Conservation (phyloP, 2,329 filamentous ascomycete species). For the Epichloe coenophiala region DNA sequence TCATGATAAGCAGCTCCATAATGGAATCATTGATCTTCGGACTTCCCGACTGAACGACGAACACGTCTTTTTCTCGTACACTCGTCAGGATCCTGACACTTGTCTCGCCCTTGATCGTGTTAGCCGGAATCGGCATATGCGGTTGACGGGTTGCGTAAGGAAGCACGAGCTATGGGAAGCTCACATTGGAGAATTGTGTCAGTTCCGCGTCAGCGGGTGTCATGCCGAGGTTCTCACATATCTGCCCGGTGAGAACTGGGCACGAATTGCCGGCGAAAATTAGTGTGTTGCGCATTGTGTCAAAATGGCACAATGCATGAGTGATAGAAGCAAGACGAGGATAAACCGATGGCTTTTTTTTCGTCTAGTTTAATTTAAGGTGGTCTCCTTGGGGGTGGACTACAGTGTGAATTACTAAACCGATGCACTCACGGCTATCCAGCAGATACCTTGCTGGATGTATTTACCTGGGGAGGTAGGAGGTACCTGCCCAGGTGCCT, state of each 20-base stretch:
- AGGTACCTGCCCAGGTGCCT: neutral
- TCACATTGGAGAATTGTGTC: slow-evolving; percentile 57
- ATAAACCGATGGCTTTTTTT: slow-evolving; percentile 10
- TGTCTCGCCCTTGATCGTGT: slow-evolving; percentile 44
- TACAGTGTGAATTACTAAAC: neutral
- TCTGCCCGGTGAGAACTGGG: slow-evolving; percentile 48
- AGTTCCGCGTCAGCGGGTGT: slow-evolving; percentile 49
- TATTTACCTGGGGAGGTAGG: too few species aligned
- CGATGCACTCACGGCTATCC: too few species aligned
- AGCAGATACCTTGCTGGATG: too few species aligned
- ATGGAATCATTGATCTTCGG: slow-evolving; percentile 95
- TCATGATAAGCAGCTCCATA: slow-evolving; percentile 99
- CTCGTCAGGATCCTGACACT: slow-evolving; percentile 56
- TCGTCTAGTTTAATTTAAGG: neutral
- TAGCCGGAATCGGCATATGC: slow-evolving; percentile 8
- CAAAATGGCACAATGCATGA: slow-evolving; percentile 5
- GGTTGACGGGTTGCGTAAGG: neutral
- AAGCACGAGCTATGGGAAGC: slow-evolving; percentile 19
- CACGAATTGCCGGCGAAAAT: slow-evolving; percentile 57
- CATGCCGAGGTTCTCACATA: slow-evolving; percentile 58
- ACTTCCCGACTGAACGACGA: slow-evolving; percentile 95
- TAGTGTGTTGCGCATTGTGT: slow-evolving; percentile 49
- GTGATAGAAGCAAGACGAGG: slow-evolving; percentile 5
- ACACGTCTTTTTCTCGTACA: slow-evolving; percentile 96
- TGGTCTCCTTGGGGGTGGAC: neutral